Base-by-base conservation (phyloP, 805 yeast genomes). In the Ogataea angusta region DNA sequence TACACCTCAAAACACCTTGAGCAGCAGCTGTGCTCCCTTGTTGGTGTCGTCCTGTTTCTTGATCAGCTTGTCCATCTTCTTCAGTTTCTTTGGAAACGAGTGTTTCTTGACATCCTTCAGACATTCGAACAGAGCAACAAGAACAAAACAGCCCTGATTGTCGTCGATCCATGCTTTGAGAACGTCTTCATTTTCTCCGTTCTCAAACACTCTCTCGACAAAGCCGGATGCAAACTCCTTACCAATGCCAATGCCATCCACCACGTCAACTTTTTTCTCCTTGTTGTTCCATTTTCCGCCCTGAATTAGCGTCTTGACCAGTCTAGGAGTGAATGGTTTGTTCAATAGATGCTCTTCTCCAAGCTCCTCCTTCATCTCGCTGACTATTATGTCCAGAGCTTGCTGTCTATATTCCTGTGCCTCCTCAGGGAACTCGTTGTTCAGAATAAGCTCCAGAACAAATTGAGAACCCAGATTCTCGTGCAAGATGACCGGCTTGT, bases 391-490 rank as follows among this genome's bases (percentile, higher is more conserved):
- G 25, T 74, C 72, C 12, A 86, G 56, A 26, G 87, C 73, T 69
- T 47, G 24, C 17, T 16, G 19, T 33, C 42, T 27, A 39, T 52
- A 32, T 26, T 59, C 56, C 3, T 47, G 16, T 19, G 48, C 44
- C 27, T 54, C 50, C 34, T 75, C 75, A 7, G 63, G 56, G 22
- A 52, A 46, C 18, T 57, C 61, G 36, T 59, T 57, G 50, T 75
- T 78, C 46, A 85, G 71, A 40, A 88, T 64, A 19, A 86, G 69
- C 66, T 91, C 98, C 31, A 82, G 72, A 38, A 85, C 69, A 51
- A 86, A 82, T 66, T 91, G 98, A 29, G 93, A 75, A 22, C 95
- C 95, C 44, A 90, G 64, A 55, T 83, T 85, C 46, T 80, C 83
- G n/a, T 67, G 63, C 42, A 88, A 66, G 2, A 85, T 64, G 21